A percentile compares a stretch with the other conserved stretches of the same genome.
These are phyloP conservation scores for Trichosporon coremiiforme DNA, from an alignment of 1,284 basidiomycete genomes.

Conservation along the genomic window DNA sequence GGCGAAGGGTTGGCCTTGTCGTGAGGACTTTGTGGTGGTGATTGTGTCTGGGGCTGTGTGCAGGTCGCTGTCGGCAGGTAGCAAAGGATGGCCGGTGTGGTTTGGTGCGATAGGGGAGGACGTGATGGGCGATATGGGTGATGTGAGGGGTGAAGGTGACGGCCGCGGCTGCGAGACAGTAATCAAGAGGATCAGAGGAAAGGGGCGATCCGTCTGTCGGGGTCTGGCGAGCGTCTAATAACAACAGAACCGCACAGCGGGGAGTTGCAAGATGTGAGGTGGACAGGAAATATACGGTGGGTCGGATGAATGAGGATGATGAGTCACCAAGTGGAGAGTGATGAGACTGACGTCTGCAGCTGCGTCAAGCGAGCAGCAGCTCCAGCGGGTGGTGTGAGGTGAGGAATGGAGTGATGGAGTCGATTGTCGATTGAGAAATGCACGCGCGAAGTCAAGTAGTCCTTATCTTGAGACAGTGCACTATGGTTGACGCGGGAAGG, in stretches of 20 bases:
- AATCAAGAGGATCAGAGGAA: no score
- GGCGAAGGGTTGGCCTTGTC: not conserved
- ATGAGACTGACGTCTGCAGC: slow-evolving; percentile 8
- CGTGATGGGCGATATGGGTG: slow-evolving; percentile 1
- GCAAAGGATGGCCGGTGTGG: not conserved
- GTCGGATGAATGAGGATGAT: not conserved
- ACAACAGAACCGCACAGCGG: not conserved
- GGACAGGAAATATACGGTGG: not conserved
- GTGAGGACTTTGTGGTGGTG: slow-evolving; percentile 16
- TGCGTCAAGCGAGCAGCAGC: not conserved
- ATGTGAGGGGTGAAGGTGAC: not conserved
- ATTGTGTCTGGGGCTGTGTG: not conserved
- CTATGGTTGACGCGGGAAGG: not conserved
- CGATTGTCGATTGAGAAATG: slow-evolving; percentile 7
- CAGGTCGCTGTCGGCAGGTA: not conserved
- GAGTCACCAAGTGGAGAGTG: not conserved
- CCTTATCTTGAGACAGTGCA: not conserved
- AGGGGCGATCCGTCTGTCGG: not conserved
- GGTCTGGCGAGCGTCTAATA: not conserved
- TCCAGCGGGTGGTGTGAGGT: not conserved
- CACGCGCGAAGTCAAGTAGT: slow-evolving; percentile 1
- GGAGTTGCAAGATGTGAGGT: not conserved
- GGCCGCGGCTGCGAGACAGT: not conserved
- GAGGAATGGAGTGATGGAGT: not conserved
- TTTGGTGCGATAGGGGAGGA: not conserved